Conservation (phyloP, 1,139 yeast genomes). For the Pneumocystis oryctolagi region DNA sequence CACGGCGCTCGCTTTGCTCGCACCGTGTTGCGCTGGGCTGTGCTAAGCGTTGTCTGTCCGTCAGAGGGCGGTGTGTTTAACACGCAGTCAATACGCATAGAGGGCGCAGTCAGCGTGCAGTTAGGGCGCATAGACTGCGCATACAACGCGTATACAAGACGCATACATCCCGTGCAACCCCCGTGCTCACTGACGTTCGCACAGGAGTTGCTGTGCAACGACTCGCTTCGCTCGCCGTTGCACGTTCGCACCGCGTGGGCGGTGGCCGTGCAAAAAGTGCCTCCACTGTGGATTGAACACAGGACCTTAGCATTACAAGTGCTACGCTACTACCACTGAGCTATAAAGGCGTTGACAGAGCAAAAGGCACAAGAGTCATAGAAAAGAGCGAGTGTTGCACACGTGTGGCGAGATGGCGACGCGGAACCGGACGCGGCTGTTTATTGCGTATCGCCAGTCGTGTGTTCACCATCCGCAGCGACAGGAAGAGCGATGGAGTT, state of each 20-base stretch:
- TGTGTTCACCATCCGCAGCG: conserved; percentile 23
- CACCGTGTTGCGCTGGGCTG: too few relatives aligned
- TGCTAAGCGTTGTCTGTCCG: too few relatives aligned
- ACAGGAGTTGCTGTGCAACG: conserved; percentile 5
- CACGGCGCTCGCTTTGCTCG: too few relatives aligned
- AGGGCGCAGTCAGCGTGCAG: too few relatives aligned
- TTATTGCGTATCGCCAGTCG: conserved; percentile 30
- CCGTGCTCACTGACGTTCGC: too few relatives aligned
- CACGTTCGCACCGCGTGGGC: too few relatives aligned
- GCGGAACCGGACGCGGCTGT: conserved; percentile 32
- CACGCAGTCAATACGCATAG: too few relatives aligned
- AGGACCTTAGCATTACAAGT: conserved; percentile 1
- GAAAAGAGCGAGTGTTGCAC: not conserved
- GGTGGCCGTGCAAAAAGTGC: not conserved
- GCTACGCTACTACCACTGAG: conserved; percentile 1
- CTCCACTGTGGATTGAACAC: conserved; percentile 1
- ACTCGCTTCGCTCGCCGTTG: too few relatives aligned
- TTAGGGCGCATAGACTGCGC: too few relatives aligned
- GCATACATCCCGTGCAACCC: too few relatives aligned
- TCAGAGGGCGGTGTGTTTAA: too few relatives aligned
- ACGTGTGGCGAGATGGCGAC: conserved; percentile 5
- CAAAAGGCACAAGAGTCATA: not conserved
- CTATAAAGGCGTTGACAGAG: not conserved
- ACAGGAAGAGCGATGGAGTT: conserved; percentile 50
- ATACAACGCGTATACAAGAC: too few relatives aligned